Base-by-base conservation (phyloP, 2,329 filamentous ascomycete genomes). In the Xylaria hypoxylon region DNA sequence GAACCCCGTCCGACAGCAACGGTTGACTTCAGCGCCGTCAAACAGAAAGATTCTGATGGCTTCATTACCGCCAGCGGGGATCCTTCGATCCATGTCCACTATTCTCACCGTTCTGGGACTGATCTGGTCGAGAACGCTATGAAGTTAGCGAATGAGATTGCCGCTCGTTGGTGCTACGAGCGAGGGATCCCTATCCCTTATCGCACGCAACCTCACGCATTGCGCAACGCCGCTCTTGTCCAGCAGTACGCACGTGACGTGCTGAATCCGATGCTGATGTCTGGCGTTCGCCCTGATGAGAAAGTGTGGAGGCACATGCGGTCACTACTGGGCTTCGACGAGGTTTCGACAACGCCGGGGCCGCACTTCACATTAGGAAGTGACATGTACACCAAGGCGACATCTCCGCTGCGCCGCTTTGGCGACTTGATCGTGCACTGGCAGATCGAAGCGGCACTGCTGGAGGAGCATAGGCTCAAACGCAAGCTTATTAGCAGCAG, bases 401-500 rank as follows among this genome's bases (percentile, higher is more conserved):
- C 89, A 7, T 89, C 86, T 56, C 89, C 89, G 19, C 81, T 92
- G n/a, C 87, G 89, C 38, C 85, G 89, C 48, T 91, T 85, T 77
- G 78, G 81, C 5, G 89, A 92, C 76, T 78, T 91, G 52, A 75
- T 91, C 35, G 83, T 86, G 1, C 89, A 91, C 78, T 91, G 87
- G 87, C 89, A 91, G 76, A 86, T 91, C 68, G 85, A 90, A 72
- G 85, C 84, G 2, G 84, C 86, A 10, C 78, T 91, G 35, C 72
- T 80, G 8, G 79, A 83, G 69, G 84, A 86, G 75, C 69, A 74
- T 38, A 77, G 74, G 44, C 71, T 72, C 10, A 78, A 78, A 42
- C 58, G 71, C n/a, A 76, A 77, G 26, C 76, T 84, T 5, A 70
- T 77, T 40, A 76, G 76, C 17, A 79, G 74, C 65, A 76, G 65